Evolutionary conservation across 345 rosid species (phyloP).

Genomic region (Corchorus capsularis): DNA sequence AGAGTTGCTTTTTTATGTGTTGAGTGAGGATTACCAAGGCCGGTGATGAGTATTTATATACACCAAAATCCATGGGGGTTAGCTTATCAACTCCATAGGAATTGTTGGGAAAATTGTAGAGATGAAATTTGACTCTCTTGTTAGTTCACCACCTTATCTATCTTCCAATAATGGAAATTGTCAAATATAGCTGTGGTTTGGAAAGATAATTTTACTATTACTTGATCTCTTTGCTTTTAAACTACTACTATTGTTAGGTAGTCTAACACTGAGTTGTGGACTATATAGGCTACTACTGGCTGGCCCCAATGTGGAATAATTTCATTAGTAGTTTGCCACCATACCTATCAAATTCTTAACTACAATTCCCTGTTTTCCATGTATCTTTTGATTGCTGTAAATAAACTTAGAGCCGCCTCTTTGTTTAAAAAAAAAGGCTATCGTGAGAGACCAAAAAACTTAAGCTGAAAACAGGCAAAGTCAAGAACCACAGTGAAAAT

Average conservation of each 20-base stretch:
- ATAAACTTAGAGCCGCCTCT: too few relatives aligned
- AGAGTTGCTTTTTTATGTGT: not conserved
- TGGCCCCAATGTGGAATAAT: not conserved
- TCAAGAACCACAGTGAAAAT: too few relatives aligned
- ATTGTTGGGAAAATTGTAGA: not conserved
- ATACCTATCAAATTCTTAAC: not conserved
- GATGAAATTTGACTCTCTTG: not conserved
- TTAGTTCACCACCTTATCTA: conserved; percentile 19
- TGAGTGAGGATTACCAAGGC: not conserved
- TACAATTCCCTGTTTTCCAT: too few relatives aligned
- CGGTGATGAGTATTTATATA: not conserved
- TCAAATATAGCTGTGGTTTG: conserved; percentile 19
- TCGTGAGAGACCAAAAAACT: too few relatives aligned
- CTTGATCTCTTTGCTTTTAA: not conserved
- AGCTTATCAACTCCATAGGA: not conserved
- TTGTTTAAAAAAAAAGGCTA: too few relatives aligned
- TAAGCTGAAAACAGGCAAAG: too few relatives aligned
- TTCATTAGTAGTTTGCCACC: not conserved
- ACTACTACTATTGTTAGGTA: not conserved
- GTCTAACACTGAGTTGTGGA: not conserved
- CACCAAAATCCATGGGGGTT: not conserved
- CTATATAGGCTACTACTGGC: too few relatives aligned
- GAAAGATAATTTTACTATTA: not conserved
- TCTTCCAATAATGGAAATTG: not conserved
- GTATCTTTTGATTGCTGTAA: too few relatives aligned